Conservation (phyloP, 164 flowering plant genomes). For the Pachysandra terminalis region DNA sequence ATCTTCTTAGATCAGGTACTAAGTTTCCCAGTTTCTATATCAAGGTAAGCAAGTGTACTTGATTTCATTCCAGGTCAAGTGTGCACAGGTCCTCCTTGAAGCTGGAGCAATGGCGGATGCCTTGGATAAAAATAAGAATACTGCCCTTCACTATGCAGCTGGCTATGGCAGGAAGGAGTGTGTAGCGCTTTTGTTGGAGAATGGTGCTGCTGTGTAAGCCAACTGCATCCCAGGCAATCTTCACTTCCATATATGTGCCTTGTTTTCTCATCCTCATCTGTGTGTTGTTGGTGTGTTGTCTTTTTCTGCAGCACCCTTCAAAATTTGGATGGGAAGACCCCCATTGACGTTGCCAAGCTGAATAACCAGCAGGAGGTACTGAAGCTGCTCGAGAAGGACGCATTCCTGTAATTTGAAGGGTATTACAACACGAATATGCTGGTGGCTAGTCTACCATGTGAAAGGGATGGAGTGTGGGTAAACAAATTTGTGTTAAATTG, state of each 20-base stretch:
- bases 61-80: slow-evolving; percentile 51
- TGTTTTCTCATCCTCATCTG: not conserved
- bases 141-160: slow-evolving; percentile 97
- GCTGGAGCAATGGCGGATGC: slow-evolving; percentile 91
- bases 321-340: slow-evolving; percentile 93
- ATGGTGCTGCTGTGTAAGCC: slow-evolving; percentile 96
- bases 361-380: slow-evolving; percentile 85
- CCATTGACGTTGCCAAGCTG: slow-evolving; percentile 93
- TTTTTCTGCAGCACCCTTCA: slow-evolving; percentile 71
- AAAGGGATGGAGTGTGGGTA: not conserved
- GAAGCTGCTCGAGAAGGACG: slow-evolving; percentile 91
- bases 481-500: not conserved
- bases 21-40: not conserved
- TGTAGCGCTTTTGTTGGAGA: slow-evolving; percentile 80
- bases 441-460: not conserved
- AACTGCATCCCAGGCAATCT: not conserved
- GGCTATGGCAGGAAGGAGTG: slow-evolving; percentile 98
- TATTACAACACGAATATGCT: slow-evolving; percentile 3
- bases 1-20: not conserved
- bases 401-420: slow-evolving; percentile 53
- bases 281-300: slow-evolving; percentile 6
- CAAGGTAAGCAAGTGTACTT: not conserved
- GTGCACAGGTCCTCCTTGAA: slow-evolving; percentile 79
- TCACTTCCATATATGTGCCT: not conserved
- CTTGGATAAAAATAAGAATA: slow-evolving; percentile 86